Base-by-base conservation (phyloP, 2,329 filamentous ascomycete genomes). In the Huntiella decipiens region DNA sequence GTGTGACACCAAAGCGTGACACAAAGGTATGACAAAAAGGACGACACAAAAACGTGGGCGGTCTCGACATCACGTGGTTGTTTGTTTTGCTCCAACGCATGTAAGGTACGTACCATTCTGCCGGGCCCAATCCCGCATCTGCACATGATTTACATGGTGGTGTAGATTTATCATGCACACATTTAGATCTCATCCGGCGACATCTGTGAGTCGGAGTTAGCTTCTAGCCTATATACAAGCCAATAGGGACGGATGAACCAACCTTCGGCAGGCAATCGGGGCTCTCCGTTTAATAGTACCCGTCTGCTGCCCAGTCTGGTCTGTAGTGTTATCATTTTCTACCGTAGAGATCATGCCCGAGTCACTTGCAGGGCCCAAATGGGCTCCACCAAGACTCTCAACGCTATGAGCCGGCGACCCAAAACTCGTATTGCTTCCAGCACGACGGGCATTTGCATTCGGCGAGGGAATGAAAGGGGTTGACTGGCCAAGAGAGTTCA, bases 121-220 rank as follows among this genome's bases (percentile, higher is more conserved):
- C 60, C 8, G 65, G 54, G 16, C 56, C 55, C 13, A 70, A 58
- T n/a, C 68, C 68, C 10, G 69, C 66, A 44, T 69, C 65, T 15
- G 57, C 55, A 51, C 71, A 75, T 4, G 66, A 60, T 47, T 68
- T 66, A 51, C 71, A 75, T 12, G 69, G 69, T 19, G 68, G 60
- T 16, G 58, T 56, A 3, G 59, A 62, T 43, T 63, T 66, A 6
- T 70, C 65, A 52, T 72, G 68, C 13, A 68, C 54, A 52, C 70
- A 74, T 58, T 72, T 74, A 55, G 67, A 71, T 50, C 70, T 65
- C 62, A 73, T 67, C 32, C 68, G 67, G 32, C 70, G 69, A 51
- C 70, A 74, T 60, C 68, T 45, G 39, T 33, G 15, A 36, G 28
- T 17, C 46, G 12, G 32, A 5, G 22, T 45, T 17, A 40, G 28